Base-by-base conservation (phyloP, 2,329 filamentous ascomycete species). In the Colletotrichum sojae region DNA sequence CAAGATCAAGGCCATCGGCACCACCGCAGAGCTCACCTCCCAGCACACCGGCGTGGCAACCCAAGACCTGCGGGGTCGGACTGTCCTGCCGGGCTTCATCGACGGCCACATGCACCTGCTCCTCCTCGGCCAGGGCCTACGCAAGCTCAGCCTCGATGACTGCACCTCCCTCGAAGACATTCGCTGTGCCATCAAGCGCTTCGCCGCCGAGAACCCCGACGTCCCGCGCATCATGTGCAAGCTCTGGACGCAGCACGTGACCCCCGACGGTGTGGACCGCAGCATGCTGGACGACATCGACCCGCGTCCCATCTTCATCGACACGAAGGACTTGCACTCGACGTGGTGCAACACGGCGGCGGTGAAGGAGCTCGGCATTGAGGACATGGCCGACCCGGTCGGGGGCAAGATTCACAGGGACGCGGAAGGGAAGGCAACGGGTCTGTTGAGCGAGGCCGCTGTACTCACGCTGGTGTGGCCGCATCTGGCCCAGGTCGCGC, bases 51-150 rank as follows among this genome's bases (percentile, higher is more conserved):
- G 48, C 2, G 6, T 57, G 25, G 59, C 36, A 2, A 67, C 46
- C 5, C 74, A 73, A 40, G 72, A 77, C 12, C 57, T 78, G 31
- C 40, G 64, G 1, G 78, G 80, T 1, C 74, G 74, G 22, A 81
- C 80, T 1, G 78, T 89, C 3, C 78, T 89, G 2, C 87, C 87
- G 0, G 83, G 86, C 15, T 89, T 89, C 77, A 84, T 89, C 46
- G 87, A 89, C 67, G 86, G 85, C 6, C 87, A 89, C 69, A 82
- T 88, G 76, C 87, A 89, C 73, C 80, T 89, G 10, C 79, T 89
- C 0, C 78, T 86, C 10, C 79, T 88, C 0, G 87, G 87, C 1
- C 85, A 88, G 70, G 83, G 85, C 0, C 79, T 89, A 18, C 82
- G 79, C 31, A 88, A 88, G 73, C 79, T 87, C 20, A 78, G 80